phyloP scores from a whole-genome alignment of 2,329 filamentous ascomycete species.

The Gaeumannomyces tritici region DNA sequence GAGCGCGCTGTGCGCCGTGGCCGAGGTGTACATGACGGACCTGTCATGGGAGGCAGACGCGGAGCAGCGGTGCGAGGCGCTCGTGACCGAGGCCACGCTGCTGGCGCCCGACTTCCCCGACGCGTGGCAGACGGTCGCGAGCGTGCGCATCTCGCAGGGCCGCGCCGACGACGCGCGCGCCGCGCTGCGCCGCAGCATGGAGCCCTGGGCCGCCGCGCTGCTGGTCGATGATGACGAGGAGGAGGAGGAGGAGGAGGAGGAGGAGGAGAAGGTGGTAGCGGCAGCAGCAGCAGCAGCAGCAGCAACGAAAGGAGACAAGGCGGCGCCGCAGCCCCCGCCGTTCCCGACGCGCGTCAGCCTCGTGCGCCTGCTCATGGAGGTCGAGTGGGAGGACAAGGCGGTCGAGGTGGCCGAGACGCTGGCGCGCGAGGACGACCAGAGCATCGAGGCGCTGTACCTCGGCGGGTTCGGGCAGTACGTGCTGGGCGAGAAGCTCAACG shows the following conservation, averaged over 20 bases:
- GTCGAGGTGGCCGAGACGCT: constrained; percentile 77
- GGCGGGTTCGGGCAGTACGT: constrained; percentile 90
- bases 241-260: not conserved
- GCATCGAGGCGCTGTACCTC: constrained; percentile 94
- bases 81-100: constrained; percentile 84
- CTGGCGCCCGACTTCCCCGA: constrained; percentile 75
- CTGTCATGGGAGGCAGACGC: constrained; percentile 87
- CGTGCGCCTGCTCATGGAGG: constrained; percentile 79
- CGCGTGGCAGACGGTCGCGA: constrained; percentile 91
- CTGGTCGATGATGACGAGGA: not conserved
- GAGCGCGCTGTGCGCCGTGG: constrained; percentile 85
- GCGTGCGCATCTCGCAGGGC: constrained; percentile 82
- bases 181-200: constrained; percentile 70
- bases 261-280: no score
- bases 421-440: constrained; percentile 81
- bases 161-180: constrained; percentile 69
- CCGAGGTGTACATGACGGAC: constrained; percentile 99
- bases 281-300: not conserved
- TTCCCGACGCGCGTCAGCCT: constrained; percentile 81
- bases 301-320: constrained; percentile 28
- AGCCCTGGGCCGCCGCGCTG: constrained; percentile 49
- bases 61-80: constrained; percentile 75
- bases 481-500: constrained; percentile 58
- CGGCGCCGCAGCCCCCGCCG: constrained; percentile 66
- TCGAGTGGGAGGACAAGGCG: constrained; percentile 75